Evolutionary conservation across 2,329 filamentous ascomycete genomes (phyloP), one percentile per base, ranked within the genome.

Genomic region (Colletotrichum tabaci): DNA sequence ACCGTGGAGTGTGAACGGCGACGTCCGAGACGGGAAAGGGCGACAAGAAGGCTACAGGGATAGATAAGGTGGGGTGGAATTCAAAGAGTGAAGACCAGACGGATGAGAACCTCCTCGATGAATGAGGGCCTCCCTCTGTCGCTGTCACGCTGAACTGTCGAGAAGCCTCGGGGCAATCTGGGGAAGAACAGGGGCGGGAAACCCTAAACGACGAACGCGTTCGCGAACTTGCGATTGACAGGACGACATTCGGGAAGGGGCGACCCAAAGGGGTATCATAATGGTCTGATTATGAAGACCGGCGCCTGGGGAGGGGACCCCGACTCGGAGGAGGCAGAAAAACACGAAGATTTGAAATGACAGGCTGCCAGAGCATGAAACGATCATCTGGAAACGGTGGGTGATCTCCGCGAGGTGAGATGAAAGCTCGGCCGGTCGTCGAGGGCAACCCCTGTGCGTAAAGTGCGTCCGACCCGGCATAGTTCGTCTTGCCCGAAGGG

Each of bases 361-460:
- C 70, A 40, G 30, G 61, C 60, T 23, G 30, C 52, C 49, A 53
- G 58, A 52, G 70, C 70, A 72, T 72, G 66, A 72, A 57, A 61
- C 61, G 55, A 66, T 66, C 70, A 42, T 58, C 61, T 72, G 42
- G 60, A 71, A 66, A 61, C 61, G 66, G 70, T 38, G 65, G 70
- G 42, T 72, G 66, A 72, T 72, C 49, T 72, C 70, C 70, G 70
- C 40, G 55, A 57, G 47, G 42, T 72, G 70, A 72, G 67, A 70
- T 72, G 66, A 70, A 61, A 66, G 66, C 66, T 71, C 57, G 61
- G 70, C 61, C 66, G 49, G 70, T 72, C 61, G 70, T 72, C 61
- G 66, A 71, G 70, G 69, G 69, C 65, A 72, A 72, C 69, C 69
- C 69, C 69, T 72, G 69, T 60, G 30, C 30, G 30, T 35, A 35